Percentiles rank a stretch among this genome's conserved stretches.
Conservation (phyloP, 2,329 filamentous ascomycete genomes). For the Cytospora piceae region DNA sequence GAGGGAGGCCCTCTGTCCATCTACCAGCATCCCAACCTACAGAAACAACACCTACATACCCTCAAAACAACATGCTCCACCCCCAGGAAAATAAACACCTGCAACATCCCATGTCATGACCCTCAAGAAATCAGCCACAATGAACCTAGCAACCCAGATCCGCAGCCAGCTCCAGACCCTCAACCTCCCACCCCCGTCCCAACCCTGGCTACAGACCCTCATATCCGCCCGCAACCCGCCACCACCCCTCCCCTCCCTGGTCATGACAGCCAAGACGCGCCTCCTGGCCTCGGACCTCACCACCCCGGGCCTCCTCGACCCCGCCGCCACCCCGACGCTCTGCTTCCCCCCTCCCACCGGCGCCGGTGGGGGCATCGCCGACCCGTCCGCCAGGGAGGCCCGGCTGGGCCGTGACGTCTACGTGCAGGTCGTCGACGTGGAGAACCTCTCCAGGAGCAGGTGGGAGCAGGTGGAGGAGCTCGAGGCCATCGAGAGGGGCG, state of each 20-base stretch:
- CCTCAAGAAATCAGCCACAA: conserved; percentile 30
- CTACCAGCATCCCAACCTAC: background rate
- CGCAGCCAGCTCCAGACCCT: conserved; percentile 54
- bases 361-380: conserved; percentile 54
- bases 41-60: background rate
- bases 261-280: conserved; percentile 80
- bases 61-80: background rate
- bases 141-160: conserved; percentile 53
- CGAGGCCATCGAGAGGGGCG: conserved; percentile 72
- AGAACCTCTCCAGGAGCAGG: conserved; percentile 77
- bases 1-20: background rate
- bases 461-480: conserved; percentile 89
- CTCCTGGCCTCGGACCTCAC: conserved; percentile 80
- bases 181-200: conserved; percentile 56
- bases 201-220: conserved; percentile 67
- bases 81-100: background rate
- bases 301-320: conserved; percentile 54
- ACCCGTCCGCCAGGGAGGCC: conserved; percentile 57
- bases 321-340: conserved; percentile 44
- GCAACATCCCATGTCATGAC: background rate
- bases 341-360: conserved; percentile 54
- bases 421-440: conserved; percentile 83
- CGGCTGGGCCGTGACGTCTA: conserved; percentile 65
- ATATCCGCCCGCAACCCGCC: conserved; percentile 57
- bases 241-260: conserved; percentile 70